Evolutionary conservation across 108 stramenopile species (phyloP), one percentile per base, ranked within the genome.

Genomic region (Hondaea fermentalgiana): DNA sequence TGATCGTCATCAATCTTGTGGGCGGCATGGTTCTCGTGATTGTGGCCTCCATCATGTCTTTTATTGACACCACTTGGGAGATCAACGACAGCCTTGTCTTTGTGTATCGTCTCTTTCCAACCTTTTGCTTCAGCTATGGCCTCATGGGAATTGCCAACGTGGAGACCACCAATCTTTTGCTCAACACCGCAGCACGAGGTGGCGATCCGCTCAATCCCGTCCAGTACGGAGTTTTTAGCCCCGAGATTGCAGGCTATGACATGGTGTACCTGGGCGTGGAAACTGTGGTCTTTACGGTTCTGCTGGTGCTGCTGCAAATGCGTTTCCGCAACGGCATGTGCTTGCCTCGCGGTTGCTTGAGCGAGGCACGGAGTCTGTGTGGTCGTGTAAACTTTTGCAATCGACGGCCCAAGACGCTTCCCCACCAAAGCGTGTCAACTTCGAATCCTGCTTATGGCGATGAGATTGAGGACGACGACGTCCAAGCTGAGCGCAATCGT

Each of bases 11-110:
- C 43, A 51, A 51, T 72, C 5, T 89, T n/a, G 5, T 89, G 5
- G 57, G 25, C 47, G 17, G 89, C 47, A 87, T 89, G 16, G 76
- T 83, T 1, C 83, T 89, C 29, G 57, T 89, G 19, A 49, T 89
- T 42, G 55, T 72, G n/a, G 19, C 72, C 12, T 87, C 53, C 88
- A n/a, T 89, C 51, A 44, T 89, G 87, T 28, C 19, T 4, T 44
- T 60, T 19, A 59, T 89, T n/a, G 57, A 44, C 5, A 6, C 17
- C 25, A 89, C 76, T 5, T 87, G 72, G 25, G 25, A 87, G 43
- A 47, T 29, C 23, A 72, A 87, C 60, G 35, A 58, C 29, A 72
- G 5, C 44, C 55, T 88, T 6, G 58, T 87, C 44, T 88, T 88
- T 45, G 4, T 90, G 2, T 90, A 45, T 49, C 25, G 43, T 29